Percentiles rank a stretch among this genome's conserved stretches.
Evolutionary conservation across 768 basidiomycete species (phyloP).

Genomic region (Russula compacta): DNA sequence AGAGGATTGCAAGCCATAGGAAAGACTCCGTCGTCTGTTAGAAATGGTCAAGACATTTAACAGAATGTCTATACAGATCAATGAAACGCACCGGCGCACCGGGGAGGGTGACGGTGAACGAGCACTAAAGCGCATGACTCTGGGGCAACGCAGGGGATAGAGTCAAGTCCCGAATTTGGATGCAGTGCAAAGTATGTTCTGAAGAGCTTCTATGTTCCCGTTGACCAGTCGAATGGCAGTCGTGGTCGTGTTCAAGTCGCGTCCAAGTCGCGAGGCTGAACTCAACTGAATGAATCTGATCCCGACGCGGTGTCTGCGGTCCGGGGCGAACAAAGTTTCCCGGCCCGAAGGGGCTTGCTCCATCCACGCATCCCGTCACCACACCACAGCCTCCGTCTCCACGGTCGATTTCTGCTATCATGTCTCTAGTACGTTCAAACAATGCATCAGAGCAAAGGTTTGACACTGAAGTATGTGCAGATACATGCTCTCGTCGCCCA

Average conservation of each 20-base stretch:
- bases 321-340: neutral
- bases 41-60: neutral
- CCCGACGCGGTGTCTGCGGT: neutral
- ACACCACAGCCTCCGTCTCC: neutral
- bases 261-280: neutral
- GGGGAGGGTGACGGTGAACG: slow-evolving; percentile 12
- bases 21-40: slow-evolving; percentile 11
- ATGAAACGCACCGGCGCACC: slow-evolving; percentile 5
- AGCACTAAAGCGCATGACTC: slow-evolving; percentile 14
- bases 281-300: neutral
- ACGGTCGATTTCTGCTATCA: neutral
- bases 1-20: slow-evolving; percentile 12
- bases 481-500: slow-evolving; percentile 81
- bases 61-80: neutral
- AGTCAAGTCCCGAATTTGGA: neutral
- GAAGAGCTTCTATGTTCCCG: neutral
- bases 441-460: neutral
- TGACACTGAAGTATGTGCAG: slow-evolving; percentile 28
- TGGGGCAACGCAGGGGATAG: neutral
- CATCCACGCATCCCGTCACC: no score
- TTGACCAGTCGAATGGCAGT: neutral
- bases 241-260: neutral
- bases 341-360: no score
- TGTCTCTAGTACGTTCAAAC: slow-evolving; percentile 11
- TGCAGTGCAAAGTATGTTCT: neutral